These are phyloP conservation scores for Chalciporus chontae DNA, from an alignment of 768 basidiomycete genomes.

Conservation along the genomic window DNA sequence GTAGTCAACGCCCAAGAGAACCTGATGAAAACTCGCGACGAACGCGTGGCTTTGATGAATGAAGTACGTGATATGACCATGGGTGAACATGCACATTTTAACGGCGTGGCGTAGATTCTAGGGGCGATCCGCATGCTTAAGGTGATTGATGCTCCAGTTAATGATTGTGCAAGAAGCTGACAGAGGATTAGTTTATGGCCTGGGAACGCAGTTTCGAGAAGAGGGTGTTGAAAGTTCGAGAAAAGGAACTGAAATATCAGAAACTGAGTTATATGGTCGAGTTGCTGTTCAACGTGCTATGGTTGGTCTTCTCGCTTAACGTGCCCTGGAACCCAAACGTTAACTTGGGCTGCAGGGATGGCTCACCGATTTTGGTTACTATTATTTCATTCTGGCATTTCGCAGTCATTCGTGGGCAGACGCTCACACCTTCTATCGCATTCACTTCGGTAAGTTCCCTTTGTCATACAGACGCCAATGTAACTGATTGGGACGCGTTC, in stretches of 20 bases:
- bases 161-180: background rate
- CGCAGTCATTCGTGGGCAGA: conserved; percentile 63
- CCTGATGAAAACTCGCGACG: conserved; percentile 89
- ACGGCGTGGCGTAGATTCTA: conserved; percentile 46
- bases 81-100: background rate
- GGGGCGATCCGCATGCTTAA: conserved; percentile 92
- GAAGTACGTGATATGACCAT: conserved; percentile 41
- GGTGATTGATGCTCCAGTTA: conserved; percentile 20
- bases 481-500: background rate
- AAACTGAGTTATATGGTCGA: conserved; percentile 86
- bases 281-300: conserved; percentile 55
- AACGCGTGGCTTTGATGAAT: conserved; percentile 89
- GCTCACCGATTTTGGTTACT: conserved; percentile 55
- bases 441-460: conserved; percentile 59
- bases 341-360: conserved; percentile 29
- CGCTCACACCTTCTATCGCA: conserved; percentile 78
- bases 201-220: conserved; percentile 90
- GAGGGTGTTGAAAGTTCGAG: conserved; percentile 66
- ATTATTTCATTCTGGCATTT: conserved; percentile 68
- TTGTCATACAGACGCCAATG: background rate
- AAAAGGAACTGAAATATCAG: conserved; percentile 81
- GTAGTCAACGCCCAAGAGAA: conserved; percentile 78
- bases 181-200: conserved; percentile 73
- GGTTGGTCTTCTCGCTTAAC: conserved; percentile 32
- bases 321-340: background rate